Evolutionary conservation across 805 yeast genomes (phyloP).

Genomic region (Starmerella ratchasimensis): DNA sequence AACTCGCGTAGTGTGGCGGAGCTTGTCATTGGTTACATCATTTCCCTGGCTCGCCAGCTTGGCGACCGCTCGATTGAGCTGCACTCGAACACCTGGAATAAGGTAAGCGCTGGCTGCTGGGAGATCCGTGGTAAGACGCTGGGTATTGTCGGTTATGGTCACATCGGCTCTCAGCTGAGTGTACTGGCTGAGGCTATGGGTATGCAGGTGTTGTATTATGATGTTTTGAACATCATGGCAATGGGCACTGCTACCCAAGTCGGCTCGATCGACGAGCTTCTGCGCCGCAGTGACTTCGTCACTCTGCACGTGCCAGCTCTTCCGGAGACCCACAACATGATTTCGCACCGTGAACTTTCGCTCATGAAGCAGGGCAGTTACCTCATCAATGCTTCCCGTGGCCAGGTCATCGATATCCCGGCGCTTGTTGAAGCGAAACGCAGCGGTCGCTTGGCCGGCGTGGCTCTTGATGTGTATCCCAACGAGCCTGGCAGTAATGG

Average conservation of each 20-base stretch:
- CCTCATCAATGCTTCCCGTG: slow-evolving; percentile 91
- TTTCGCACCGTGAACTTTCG: slow-evolving; percentile 80
- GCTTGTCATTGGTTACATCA: slow-evolving; percentile 87
- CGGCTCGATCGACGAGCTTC: slow-evolving; percentile 65
- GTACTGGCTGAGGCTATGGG: slow-evolving; percentile 97
- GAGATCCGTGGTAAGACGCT: slow-evolving; percentile 97
- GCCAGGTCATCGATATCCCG: slow-evolving; percentile 92
- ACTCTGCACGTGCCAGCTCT: slow-evolving; percentile 91
- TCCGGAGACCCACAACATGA: slow-evolving; percentile 78
- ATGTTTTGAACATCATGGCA: slow-evolving; percentile 83
- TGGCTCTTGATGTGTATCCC: slow-evolving; percentile 93
- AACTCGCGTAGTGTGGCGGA: slow-evolving; percentile 98
- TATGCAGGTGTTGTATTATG: slow-evolving; percentile 90
- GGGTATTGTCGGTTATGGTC: slow-evolving; percentile 96
- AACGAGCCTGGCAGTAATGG: slow-evolving; percentile 97
- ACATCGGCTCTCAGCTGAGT: slow-evolving; percentile 92
- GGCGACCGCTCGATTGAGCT: slow-evolving; percentile 94
- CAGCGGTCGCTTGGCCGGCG: slow-evolving; percentile 90
- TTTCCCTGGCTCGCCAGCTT: slow-evolving; percentile 85
- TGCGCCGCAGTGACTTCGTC: slow-evolving; percentile 72
- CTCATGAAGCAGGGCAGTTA: slow-evolving; percentile 96
- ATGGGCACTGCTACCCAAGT: slow-evolving; percentile 95
- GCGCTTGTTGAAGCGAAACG: slow-evolving; percentile 85
- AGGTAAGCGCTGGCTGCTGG: slow-evolving; percentile 91
- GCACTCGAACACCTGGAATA: slow-evolving; percentile 97